Evolutionary conservation across 192 early-diverging fungal species (phyloP), one percentile per base, ranked within the genome.

Genomic region (Gamsiella multidivaricata): DNA sequence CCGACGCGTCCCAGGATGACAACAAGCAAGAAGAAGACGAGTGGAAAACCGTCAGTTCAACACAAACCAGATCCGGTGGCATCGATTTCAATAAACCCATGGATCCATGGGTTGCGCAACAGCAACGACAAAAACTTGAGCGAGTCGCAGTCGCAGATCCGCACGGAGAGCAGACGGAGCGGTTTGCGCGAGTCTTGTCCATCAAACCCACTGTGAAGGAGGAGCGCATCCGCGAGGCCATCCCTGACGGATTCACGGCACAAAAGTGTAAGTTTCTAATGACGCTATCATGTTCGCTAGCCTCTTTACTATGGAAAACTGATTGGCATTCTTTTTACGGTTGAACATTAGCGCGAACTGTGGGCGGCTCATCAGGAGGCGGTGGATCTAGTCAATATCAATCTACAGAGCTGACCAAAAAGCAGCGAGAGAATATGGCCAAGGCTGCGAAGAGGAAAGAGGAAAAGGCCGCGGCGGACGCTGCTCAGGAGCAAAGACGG

Each of bases 401-500:
- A 25, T 70, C 70, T 36, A 75, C 76, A 49, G 78, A 83, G 15
- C 46, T 88, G 41, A 88, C 84, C 56, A 91, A 87, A 53, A 89
- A 86, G 61, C 90, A 91, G 57, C 79, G 87, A 17, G 86, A 91
- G 80, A 90, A 87, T 55, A 63, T 79, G 32, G 78, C 83, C 3
- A 84, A 84, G 71, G 85, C 84, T 22, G 82, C 84, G 45, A 85
- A 83, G 41, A 70, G 60, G 60, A 89, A 88, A 46, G 88, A 88
- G 49, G 84, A 83, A 10, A 87, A 86, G 23, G 82, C 79, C 0
- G 47, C 83, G 3, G 55, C 33, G 1, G 82, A 88, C 20, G 83
- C 80, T 8, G 33, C 86, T 17, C 91, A 92, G 61, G 86, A 75
- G 9, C 80, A 87, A 60, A 76, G 91, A 22, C 80, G 86, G 8